Conservation (phyloP, 306 rosid genomes). For the Albizia julibrissin region DNA sequence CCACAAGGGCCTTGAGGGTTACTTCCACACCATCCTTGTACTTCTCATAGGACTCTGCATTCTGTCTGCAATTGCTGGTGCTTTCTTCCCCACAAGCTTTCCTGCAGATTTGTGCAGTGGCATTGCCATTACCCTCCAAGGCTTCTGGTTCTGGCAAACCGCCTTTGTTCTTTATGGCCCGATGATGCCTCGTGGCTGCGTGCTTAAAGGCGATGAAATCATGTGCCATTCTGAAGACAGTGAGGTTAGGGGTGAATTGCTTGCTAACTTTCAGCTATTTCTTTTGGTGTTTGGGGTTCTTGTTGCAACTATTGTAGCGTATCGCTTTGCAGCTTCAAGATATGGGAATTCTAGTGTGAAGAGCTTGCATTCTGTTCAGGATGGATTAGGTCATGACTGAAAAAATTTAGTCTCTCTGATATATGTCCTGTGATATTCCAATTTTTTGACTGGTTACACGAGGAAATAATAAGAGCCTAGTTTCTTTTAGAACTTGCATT, state of each 20-base stretch:
- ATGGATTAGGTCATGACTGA: constrained; percentile 48
- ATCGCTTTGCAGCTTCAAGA: constrained; percentile 62
- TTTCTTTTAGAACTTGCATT: constrained; percentile 15
- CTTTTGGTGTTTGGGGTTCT: constrained; percentile 56
- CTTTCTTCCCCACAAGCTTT: constrained; percentile 80
- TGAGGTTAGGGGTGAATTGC: constrained; percentile 83
- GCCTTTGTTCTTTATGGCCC: constrained; percentile 96
- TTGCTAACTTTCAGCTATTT: constrained; percentile 93
- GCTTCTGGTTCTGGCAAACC: constrained; percentile 96
- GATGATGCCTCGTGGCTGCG: constrained; percentile 90
- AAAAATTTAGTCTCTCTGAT: constrained; percentile 26
- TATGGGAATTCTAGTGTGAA: constrained; percentile 45
- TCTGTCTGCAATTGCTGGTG: constrained; percentile 63
- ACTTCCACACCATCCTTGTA: constrained; percentile 84
- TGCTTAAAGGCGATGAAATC: constrained; percentile 46
- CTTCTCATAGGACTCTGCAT: constrained; percentile 74
- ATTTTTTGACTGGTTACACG: background rate
- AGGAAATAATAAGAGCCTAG: constrained; percentile 24
- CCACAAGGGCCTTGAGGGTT: constrained; percentile 92
- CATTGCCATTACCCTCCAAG: constrained; percentile 84
- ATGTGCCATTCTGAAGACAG: constrained; percentile 71
- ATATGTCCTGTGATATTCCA: background rate
- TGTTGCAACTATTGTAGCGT: constrained; percentile 57
- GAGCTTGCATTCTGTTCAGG: constrained; percentile 41
- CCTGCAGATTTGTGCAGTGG: constrained; percentile 72